These are phyloP conservation scores for Pseudozyma hubeiensis DNA, from an alignment of 1,284 basidiomycete species.

Conservation along the genomic window DNA sequence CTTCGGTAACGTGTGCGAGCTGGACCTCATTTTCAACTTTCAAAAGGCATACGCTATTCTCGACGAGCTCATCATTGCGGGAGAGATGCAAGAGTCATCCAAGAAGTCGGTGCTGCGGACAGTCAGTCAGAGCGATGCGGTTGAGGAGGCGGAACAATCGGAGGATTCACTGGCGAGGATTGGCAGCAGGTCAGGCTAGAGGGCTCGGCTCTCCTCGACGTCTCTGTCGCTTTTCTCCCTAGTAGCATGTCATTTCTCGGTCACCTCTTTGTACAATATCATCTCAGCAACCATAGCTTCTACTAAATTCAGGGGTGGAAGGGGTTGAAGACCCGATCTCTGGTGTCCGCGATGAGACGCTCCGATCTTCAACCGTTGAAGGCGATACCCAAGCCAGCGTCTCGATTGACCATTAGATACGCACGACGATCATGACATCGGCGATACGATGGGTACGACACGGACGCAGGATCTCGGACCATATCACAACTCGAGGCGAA, in stretches of 20 bases:
- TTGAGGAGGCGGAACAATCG: slow-evolving; percentile 69
- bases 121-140: slow-evolving; percentile 72
- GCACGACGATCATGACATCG: too few relatives aligned
- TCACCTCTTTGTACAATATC: slow-evolving; percentile 20
- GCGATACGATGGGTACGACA: too few relatives aligned
- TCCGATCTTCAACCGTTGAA: too few relatives aligned
- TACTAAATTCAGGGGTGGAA: background rate
- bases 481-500: too few relatives aligned
- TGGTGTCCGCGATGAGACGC: too few relatives aligned
- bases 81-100: slow-evolving; percentile 96
- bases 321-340: too few relatives aligned
- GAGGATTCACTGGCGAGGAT: slow-evolving; percentile 67
- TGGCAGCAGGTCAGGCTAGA: slow-evolving; percentile 56
- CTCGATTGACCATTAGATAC: too few relatives aligned
- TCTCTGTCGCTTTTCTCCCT: background rate
- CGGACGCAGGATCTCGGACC: too few relatives aligned
- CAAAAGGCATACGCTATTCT: slow-evolving; percentile 71
- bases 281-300: background rate
- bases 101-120: slow-evolving; percentile 96
- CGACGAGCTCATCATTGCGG: slow-evolving; percentile 96
- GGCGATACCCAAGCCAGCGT: too few relatives aligned
- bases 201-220: background rate
- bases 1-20: slow-evolving; percentile 83
- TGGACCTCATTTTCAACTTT: slow-evolving; percentile 69
- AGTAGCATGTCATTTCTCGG: background rate